phyloP scores from a whole-genome alignment of 129 eudicot species.

The Rutidosis leptorrhynchoides region DNA sequence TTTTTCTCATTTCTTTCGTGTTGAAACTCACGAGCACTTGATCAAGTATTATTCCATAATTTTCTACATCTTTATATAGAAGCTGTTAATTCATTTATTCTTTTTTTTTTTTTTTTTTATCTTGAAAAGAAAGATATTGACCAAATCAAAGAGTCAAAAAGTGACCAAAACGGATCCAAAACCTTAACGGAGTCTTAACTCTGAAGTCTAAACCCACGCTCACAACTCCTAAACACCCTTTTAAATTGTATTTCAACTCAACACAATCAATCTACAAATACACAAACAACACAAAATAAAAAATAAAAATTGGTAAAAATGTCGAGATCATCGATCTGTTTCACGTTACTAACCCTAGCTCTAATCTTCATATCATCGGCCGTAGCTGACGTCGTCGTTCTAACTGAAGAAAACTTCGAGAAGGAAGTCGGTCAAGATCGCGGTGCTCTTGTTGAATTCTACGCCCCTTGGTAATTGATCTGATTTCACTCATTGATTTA shows the following conservation, averaged over 20 bases:
- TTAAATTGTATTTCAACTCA: neutral
- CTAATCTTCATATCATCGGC: slow-evolving; percentile 40
- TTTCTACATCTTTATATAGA: neutral
- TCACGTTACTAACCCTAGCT: slow-evolving; percentile 45
- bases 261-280: neutral
- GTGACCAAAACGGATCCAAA: slow-evolving; percentile 3
- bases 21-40: no score
- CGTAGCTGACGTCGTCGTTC: slow-evolving; percentile 72
- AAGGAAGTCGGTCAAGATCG: slow-evolving; percentile 94
- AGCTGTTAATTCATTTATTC: neutral
- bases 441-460: slow-evolving; percentile 96
- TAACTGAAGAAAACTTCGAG: slow-evolving; percentile 88
- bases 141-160: slow-evolving; percentile 2
- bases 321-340: slow-evolving; percentile 44
- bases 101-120: no score
- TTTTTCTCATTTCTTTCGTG: no score
- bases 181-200: slow-evolving; percentile 32
- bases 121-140: slow-evolving; percentile 32
- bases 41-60: neutral
- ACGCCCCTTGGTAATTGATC: slow-evolving; percentile 90
- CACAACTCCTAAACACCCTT: slow-evolving; percentile 21
- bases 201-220: slow-evolving; percentile 14
- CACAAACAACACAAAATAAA: neutral
- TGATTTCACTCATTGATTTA: slow-evolving; percentile 8
- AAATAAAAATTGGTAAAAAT: slow-evolving; percentile 13